Evolutionary conservation across 352 stramenopile species (phyloP), one percentile per base, ranked within the genome.

Genomic region (Pythium folliculosum): DNA sequence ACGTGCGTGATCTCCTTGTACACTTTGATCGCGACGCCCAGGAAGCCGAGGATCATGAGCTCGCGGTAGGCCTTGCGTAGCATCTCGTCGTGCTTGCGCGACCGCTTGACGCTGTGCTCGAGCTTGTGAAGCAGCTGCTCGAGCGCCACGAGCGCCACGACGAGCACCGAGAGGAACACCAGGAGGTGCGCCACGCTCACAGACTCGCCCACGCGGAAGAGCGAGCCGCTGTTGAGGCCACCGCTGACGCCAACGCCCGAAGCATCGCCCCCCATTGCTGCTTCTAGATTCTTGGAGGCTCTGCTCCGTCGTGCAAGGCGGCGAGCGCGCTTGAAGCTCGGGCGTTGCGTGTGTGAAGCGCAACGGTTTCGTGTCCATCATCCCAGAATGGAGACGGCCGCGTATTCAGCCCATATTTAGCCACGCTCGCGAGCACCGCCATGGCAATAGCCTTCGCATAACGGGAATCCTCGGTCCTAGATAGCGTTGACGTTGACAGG

Each of bases 81-180:
- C 75, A 91, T 91, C 37, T 89, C 76, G 32, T 86, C 52, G 58
- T 88, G 87, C 70, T 89, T 91, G 30, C 73, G 75, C 43, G 77
- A 85, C 21, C 54, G 62, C 2, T 71, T 57, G 27, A 82, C 58
- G 50, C 80, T 70, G 58, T 87, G 76, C 30, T 87, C 77, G 10
- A 89, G 63, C 30, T 71, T 59, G 51, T 91, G 80, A 37, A 91
- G 70, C 12, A 53, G 45, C 4, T 67, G 60, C 59, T 91, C 82
- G 14, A 91, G 75, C 21, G 80, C 14, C 3, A 87, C 66, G 13
- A 91, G 60, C 62, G 68, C 82, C 13, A 80, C 53, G 2, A 83
- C 78, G 27, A 91, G 67, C 19, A 88, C 22, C 45, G 60, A 69
- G 9, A 70, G 6, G 17, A 71, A 65, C 23, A 71, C 8, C 1